Evolutionary conservation across 192 early-diverging fungal species (phyloP), one percentile per base, ranked within the genome.

Genomic region (Coemansia sp.): DNA sequence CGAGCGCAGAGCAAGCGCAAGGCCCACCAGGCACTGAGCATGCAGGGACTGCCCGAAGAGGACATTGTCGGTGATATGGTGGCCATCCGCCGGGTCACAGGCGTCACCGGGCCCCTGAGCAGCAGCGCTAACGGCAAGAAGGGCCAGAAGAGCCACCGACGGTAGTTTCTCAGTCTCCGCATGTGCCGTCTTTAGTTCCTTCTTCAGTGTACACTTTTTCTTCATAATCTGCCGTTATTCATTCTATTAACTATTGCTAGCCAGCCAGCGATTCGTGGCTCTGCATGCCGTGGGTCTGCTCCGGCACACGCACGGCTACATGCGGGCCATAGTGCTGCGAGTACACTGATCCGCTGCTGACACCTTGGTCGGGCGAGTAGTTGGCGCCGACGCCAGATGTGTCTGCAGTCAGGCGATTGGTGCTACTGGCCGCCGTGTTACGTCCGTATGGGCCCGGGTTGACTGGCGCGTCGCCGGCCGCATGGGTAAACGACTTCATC

Each of bases 1-100:
- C 66, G 66, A 40, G 41, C 55, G 12, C 64, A 63, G 65, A 64
- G 15, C 57, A 75, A 75, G 60, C 67, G 73, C 54, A 76, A 76
- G 67, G 49, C 52, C n/a, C 50, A 56, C 17, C 73, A 76, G 63
- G 27, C 50, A 27, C 43, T 62, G 11, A 31, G 22, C 5, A 53
- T 76, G 62, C 58, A 49, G 27, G 67, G 67, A 4, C 50, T 76
- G 22, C n/a, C 58, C 19, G 73, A 76, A 30, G 67, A 70, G 11
- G 67, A 76, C 12, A 70, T 76, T 25, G 36, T 76, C 34, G 58
- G 45, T 19, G 73, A 76, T 50, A 48, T 76, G 55, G 20, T 61
- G 32, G 62, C 58, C 10, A 47, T 76, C 15, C 73, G 73, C 22
- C 61, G 52, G 14, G 63, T 34, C 4, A 76, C 73, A 10, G 73